Percentiles rank a stretch among this genome's conserved stretches.
These are phyloP conservation scores for Dacryopinax primogenitus DNA, from an alignment of 768 basidiomycete genomes.

Conservation along the genomic window DNA sequence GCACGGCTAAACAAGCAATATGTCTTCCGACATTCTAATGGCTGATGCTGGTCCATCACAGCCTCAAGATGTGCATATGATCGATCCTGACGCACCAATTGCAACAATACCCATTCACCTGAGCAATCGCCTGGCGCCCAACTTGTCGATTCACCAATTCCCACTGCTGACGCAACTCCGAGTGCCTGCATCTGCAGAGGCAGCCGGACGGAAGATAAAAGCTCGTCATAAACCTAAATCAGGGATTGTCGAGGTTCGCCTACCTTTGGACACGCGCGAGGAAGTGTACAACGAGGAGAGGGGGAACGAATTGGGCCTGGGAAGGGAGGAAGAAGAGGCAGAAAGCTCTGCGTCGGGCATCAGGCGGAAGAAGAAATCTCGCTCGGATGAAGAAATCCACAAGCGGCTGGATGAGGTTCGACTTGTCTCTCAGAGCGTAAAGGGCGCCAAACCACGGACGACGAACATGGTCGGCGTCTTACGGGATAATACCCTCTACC, in stretches of 20 bases:
- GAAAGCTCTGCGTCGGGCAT: slow-evolving; percentile 32
- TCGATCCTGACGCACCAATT: not conserved
- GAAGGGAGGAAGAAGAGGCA: slow-evolving; percentile 57
- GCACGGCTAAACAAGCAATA: not conserved
- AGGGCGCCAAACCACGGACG: slow-evolving; percentile 46
- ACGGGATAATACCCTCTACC: slow-evolving; percentile 58
- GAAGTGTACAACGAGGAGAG: slow-evolving; percentile 73
- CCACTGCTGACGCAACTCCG: slow-evolving; percentile 63
- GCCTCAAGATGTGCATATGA: not conserved
- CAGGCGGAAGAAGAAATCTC: slow-evolving; percentile 6
- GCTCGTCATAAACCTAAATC: slow-evolving; percentile 57
- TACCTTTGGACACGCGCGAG: slow-evolving; percentile 65
- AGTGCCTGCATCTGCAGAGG: slow-evolving; percentile 57
- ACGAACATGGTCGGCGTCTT: slow-evolving; percentile 66
- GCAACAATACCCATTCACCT: slow-evolving; percentile 55
- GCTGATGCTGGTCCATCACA: not conserved
- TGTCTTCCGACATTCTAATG: not conserved
- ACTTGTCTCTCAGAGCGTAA: slow-evolving; percentile 34
- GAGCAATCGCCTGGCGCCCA: slow-evolving; percentile 46
- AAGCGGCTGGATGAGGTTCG: slow-evolving; percentile 57
- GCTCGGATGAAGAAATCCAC: not conserved
- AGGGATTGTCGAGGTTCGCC: slow-evolving; percentile 58
- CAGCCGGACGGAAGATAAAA: slow-evolving; percentile 62
- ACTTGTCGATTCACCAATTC: slow-evolving; percentile 69
- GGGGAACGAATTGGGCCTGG: slow-evolving; percentile 50